These are phyloP conservation scores for Fusarium mexicanum DNA, from an alignment of 2,329 filamentous ascomycete species.

Conservation along the genomic window DNA sequence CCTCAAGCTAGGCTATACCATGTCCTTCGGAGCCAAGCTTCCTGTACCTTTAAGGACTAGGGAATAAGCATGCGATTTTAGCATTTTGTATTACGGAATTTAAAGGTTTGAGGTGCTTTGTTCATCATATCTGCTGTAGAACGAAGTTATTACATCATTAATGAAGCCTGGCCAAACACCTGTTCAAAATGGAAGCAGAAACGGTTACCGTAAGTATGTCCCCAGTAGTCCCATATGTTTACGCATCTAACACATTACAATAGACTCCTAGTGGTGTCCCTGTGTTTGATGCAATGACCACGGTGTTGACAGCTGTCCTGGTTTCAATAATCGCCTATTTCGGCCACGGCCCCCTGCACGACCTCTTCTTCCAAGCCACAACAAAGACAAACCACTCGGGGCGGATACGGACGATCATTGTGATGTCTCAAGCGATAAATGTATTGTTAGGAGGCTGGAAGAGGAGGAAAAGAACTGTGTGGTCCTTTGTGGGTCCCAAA, in stretches of 20 bases:
- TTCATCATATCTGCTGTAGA: neutral
- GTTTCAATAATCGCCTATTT: neutral
- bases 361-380: neutral
- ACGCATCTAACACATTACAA: fast-evolving
- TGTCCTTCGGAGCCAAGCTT: no score
- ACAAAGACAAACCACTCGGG: neutral
- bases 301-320: neutral
- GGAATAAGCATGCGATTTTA: no score
- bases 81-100: neutral
- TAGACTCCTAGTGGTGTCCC: neutral
- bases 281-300: neutral
- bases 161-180: neutral
- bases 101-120: neutral
- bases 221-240: neutral
- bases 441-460: neutral
- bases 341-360: neutral
- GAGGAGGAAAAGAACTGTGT: neutral
- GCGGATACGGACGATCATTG: fast-evolving
- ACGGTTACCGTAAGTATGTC: neutral
- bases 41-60: no score
- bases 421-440: neutral
- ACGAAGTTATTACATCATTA: neutral
- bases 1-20: no score
- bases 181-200: neutral
- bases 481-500: neutral